These are phyloP conservation scores for Botryotinia globosa DNA, from an alignment of 2,329 filamentous ascomycete genomes.

Conservation along the genomic window DNA sequence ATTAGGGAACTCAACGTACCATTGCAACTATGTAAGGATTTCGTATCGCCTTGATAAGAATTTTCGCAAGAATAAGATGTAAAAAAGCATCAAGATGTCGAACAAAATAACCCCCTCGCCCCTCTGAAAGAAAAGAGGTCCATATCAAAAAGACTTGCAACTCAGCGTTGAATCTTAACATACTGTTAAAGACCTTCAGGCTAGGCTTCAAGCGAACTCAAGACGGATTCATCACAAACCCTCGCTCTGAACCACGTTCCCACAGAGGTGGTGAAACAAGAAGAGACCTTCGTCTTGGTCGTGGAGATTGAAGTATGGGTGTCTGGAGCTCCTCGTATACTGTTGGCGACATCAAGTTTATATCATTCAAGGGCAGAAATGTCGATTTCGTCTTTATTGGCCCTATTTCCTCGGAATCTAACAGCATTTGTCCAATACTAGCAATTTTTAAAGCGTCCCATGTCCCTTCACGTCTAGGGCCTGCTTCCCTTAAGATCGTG, in stretches of 20 bases:
- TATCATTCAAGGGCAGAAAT: constrained; percentile 8
- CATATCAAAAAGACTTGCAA: not conserved
- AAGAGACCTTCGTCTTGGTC: constrained; percentile 17
- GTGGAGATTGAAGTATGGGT: constrained; percentile 10
- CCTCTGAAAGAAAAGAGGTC: not conserved
- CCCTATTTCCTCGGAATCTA: constrained; percentile 16
- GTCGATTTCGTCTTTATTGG: constrained; percentile 11
- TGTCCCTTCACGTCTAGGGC: constrained; percentile 27
- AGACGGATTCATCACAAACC: not conserved
- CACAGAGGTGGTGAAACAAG: constrained; percentile 19
- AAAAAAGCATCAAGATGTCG: not conserved
- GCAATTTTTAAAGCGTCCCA: constrained; percentile 28
- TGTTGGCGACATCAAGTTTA: constrained; percentile 12
- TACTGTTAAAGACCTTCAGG: not conserved
- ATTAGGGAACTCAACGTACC: not conserved
- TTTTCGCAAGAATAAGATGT: too few species aligned
- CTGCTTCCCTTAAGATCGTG: constrained; percentile 22
- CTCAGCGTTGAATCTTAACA: not conserved
- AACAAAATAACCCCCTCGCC: too few species aligned
- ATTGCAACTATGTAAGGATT: not conserved
- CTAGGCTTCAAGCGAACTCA: not conserved
- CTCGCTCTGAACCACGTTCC: constrained; percentile 4
- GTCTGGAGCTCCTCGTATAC: constrained; percentile 9
- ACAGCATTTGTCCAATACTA: constrained; percentile 21
- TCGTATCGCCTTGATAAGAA: not conserved